These are phyloP conservation scores for Solanum stenotomum DNA, from an alignment of 257 asterid genomes.

Conservation along the genomic window DNA sequence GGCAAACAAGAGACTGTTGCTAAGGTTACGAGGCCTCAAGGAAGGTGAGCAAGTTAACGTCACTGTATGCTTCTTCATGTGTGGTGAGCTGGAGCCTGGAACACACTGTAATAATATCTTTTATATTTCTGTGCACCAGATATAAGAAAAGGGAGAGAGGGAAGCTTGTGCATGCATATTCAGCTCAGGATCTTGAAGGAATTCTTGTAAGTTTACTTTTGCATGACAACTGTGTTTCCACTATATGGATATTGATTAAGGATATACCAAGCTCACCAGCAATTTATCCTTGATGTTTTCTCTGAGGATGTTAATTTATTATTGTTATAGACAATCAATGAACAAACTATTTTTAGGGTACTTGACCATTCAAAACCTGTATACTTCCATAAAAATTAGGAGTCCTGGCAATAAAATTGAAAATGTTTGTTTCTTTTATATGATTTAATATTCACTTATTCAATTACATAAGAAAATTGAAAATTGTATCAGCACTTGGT, in stretches of 20 bases:
- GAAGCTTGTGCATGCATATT: constrained; percentile 61
- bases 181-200: constrained; percentile 91
- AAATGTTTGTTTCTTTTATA: background rate
- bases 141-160: constrained; percentile 89
- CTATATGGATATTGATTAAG: background rate
- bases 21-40: constrained; percentile 87
- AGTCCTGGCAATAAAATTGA: background rate
- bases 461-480: background rate
- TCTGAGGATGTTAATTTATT: background rate
- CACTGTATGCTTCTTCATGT: background rate
- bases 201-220: constrained; percentile 58
- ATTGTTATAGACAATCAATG: background rate
- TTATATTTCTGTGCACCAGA: constrained; percentile 23
- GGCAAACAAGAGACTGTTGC: constrained; percentile 22
- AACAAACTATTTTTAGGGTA: background rate
- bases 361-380: background rate
- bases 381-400: background rate
- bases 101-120: background rate
- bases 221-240: background rate
- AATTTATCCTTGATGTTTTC: background rate
- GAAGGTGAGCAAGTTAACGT: constrained; percentile 48
- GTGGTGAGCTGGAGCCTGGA: background rate
- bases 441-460: background rate
- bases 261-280: background rate
- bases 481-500: background rate